phyloP scores from a whole-genome alignment of 2,329 filamentous ascomycete genomes.

The Kalmusia sp. region DNA sequence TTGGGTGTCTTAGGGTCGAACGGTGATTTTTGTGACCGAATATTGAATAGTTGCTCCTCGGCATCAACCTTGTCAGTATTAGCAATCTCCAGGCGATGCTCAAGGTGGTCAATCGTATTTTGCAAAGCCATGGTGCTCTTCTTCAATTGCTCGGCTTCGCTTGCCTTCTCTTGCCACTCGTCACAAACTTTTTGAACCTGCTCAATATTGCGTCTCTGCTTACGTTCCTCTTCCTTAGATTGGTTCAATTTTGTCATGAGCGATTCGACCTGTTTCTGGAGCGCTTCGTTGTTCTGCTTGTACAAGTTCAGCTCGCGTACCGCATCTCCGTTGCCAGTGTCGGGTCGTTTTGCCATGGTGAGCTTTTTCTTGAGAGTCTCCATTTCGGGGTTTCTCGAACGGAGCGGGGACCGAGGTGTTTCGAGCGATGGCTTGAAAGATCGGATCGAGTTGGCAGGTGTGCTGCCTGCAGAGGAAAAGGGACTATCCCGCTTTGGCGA shows the following conservation, averaged over 20 bases:
- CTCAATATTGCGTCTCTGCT: constrained; percentile 36
- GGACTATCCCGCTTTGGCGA: constrained; percentile 29
- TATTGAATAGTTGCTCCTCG: constrained; percentile 43
- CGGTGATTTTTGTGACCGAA: constrained; percentile 32
- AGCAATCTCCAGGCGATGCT: constrained; percentile 47
- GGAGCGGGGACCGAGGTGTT: constrained; percentile 30
- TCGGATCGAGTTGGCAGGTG: constrained; percentile 26
- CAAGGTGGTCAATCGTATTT: constrained; percentile 47
- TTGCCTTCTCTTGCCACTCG: constrained; percentile 36
- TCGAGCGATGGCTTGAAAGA: constrained; percentile 33
- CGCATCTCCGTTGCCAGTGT: constrained; percentile 42
- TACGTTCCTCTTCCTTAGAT: constrained; percentile 44
- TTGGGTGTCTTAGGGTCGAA: constrained; percentile 31
- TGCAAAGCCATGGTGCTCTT: constrained; percentile 39
- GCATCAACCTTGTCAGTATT: constrained; percentile 52
- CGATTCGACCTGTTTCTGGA: constrained; percentile 46
- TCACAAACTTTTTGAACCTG: constrained; percentile 41
- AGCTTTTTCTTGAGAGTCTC: constrained; percentile 49
- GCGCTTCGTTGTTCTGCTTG: constrained; percentile 43
- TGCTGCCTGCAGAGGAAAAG: constrained; percentile 24
- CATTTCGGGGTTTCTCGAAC: constrained; percentile 37
- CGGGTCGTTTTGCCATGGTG: constrained; percentile 38
- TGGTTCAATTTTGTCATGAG: constrained; percentile 50
- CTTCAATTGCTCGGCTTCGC: constrained; percentile 31
- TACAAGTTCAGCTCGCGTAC: constrained; percentile 48